Evolutionary conservation across 2,329 filamentous ascomycete species (phyloP), one percentile per base, ranked within the genome.

Genomic region (Fusarium sp.): DNA sequence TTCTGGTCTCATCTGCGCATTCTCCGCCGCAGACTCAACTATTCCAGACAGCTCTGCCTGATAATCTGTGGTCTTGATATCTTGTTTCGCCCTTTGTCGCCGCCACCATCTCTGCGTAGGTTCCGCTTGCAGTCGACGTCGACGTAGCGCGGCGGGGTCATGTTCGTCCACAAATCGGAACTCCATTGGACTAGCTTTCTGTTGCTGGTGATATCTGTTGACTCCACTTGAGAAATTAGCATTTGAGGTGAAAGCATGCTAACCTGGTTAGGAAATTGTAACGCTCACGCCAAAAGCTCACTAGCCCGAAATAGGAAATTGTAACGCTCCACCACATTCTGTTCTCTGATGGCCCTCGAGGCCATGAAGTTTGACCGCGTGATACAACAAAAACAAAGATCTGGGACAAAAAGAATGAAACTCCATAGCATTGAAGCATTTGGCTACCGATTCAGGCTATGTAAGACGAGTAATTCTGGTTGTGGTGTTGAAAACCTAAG

Each of bases 401-500:
- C 6, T 27, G 34, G 12, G 34, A 36, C 34, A 30, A 47, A 28
- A 28, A 47, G 11, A 30, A 47, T 47, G 28, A 23, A 7, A 27
- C 6, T 47, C 28, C 23, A 30, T 47, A 11, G 23, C 23, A 28
- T 47, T 28, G 28, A 23, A 8, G 28, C 28, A 28, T 28, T 28
- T 47, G 15, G 28, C 23, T 47, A 47, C 18, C 44, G 6, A 47
- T 27, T 47, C 6, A 30, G 28, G 8, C 6, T 9, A 47, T 30
- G 28, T 15, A 47, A 47, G 23, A 47, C 28, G 28, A 28, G 28
- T 27, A 47, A 28, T 47, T 47, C 44, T 47, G 28, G 44, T 47
- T 47, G 44, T 47, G 44, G 44, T 47, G 16, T 28, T 47, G 23
- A 47, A 47, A 28, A 47, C 44, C 44, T 47, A 47, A 47, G 44